Conservation (phyloP, 2,329 filamentous ascomycete genomes). For the Tolypocladium ovalisporum region DNA sequence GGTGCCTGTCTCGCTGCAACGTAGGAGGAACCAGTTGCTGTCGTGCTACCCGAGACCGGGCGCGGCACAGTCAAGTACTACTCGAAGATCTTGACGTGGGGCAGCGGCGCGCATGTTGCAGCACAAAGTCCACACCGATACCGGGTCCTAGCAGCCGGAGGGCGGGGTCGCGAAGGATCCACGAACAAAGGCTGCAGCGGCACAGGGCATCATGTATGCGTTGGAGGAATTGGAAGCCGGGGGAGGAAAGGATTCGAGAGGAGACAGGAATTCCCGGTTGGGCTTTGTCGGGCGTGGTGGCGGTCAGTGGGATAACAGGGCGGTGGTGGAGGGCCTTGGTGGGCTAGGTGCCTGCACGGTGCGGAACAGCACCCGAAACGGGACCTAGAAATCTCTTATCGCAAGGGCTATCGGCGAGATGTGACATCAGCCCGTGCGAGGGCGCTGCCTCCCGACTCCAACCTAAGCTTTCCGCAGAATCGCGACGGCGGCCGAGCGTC, state of each 20-base stretch:
- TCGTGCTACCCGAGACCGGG: neutral
- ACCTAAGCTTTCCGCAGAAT: neutral
- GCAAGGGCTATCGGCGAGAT: neutral
- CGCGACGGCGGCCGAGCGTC: neutral
- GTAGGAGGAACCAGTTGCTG: neutral
- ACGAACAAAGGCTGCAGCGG: neutral
- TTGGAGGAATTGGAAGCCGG: neutral
- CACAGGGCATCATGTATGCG: neutral
- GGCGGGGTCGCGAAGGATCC: neutral
- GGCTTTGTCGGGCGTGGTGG: neutral
- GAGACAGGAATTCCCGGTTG: neutral
- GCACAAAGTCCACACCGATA: neutral
- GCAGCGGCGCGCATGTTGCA: constrained; percentile 3
- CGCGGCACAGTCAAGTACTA: neutral
- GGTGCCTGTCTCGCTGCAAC: neutral
- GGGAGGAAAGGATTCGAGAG: neutral
- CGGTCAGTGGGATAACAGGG: neutral
- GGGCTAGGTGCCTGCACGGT: neutral
- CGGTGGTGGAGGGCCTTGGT: neutral
- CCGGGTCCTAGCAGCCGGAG: neutral
- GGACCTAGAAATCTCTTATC: neutral
- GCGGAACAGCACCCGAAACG: neutral
- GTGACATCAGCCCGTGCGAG: neutral
- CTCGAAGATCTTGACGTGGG: constrained; percentile 5
- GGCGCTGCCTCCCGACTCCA: neutral